These are phyloP conservation scores for Pseudomassariella vexata DNA, from an alignment of 2,329 filamentous ascomycete species.

Conservation along the genomic window DNA sequence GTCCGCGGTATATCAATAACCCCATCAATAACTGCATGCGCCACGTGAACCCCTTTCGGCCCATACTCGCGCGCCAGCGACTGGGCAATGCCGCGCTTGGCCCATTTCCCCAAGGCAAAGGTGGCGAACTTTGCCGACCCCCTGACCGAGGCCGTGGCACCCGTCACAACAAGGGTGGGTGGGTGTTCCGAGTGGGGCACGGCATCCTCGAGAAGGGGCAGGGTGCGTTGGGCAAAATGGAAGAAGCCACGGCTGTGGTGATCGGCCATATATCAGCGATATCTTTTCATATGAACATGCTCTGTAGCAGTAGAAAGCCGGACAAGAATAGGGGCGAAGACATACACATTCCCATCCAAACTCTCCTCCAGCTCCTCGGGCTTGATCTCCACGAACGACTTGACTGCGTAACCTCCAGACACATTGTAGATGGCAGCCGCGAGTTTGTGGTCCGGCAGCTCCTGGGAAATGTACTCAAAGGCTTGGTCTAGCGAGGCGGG, in stretches of 20 bases:
- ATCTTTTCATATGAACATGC: no score
- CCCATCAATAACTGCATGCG: constrained; percentile 78
- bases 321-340: no score
- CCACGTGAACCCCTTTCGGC: constrained; percentile 76
- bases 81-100: constrained; percentile 66
- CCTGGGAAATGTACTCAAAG: constrained; percentile 53
- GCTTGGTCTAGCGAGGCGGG: constrained; percentile 38
- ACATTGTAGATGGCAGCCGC: constrained; percentile 70
- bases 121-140: constrained; percentile 62
- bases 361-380: constrained; percentile 40
- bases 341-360: constrained; percentile 40
- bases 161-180: constrained; percentile 78
- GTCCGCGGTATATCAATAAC: constrained; percentile 75
- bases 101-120: constrained; percentile 79
- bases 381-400: constrained; percentile 52
- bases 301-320: no score
- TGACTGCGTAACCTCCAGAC: constrained; percentile 40
- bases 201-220: constrained; percentile 65
- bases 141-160: constrained; percentile 74
- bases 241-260: constrained; percentile 61
- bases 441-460: constrained; percentile 49
- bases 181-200: constrained; percentile 53
- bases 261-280: no score
- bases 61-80: constrained; percentile 78
- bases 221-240: constrained; percentile 64